These are phyloP conservation scores for Flaveria brownii DNA, from an alignment of 129 eudicot species.

Conservation along the genomic window DNA sequence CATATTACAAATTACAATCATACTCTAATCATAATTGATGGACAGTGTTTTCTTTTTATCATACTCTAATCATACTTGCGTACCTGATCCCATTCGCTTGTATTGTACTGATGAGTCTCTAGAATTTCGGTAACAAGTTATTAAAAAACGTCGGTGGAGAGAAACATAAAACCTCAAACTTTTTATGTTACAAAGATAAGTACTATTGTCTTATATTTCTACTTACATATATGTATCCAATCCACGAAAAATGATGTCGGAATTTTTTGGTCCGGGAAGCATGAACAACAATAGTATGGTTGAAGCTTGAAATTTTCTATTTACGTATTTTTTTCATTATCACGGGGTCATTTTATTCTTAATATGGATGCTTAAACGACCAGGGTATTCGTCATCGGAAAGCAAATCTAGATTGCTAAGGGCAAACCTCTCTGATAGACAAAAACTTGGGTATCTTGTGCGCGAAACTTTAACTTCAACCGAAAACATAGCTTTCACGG, in stretches of 20 bases:
- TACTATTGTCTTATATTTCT: constrained; percentile 22
- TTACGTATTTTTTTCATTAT: constrained; percentile 15
- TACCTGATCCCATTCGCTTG: too few species aligned
- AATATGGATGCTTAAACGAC: constrained; percentile 36
- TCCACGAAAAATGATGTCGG: background rate
- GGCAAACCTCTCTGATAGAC: constrained; percentile 61
- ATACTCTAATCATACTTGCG: too few species aligned
- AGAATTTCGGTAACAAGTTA: too few species aligned
- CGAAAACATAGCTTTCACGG: constrained; percentile 62
- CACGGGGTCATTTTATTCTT: constrained; percentile 30
- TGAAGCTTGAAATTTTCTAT: background rate
- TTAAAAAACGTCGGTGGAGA: too few species aligned
- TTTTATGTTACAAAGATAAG: constrained; percentile 30
- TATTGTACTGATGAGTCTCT: too few species aligned
- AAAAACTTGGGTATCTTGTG: constrained; percentile 38
- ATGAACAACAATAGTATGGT: background rate
- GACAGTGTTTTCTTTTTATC: background rate
- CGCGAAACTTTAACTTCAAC: constrained; percentile 51
- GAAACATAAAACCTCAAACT: constrained; percentile 28
- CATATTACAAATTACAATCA: constrained; percentile 12
- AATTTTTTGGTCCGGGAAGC: constrained; percentile 15
- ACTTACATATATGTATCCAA: constrained; percentile 20
- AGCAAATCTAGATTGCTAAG: constrained; percentile 33
- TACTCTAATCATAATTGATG: constrained; percentile 31
- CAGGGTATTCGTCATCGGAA: constrained; percentile 29